These are phyloP conservation scores for Cardiospermum halicacabum DNA, from an alignment of 345 rosid genomes.

Conservation along the genomic window DNA sequence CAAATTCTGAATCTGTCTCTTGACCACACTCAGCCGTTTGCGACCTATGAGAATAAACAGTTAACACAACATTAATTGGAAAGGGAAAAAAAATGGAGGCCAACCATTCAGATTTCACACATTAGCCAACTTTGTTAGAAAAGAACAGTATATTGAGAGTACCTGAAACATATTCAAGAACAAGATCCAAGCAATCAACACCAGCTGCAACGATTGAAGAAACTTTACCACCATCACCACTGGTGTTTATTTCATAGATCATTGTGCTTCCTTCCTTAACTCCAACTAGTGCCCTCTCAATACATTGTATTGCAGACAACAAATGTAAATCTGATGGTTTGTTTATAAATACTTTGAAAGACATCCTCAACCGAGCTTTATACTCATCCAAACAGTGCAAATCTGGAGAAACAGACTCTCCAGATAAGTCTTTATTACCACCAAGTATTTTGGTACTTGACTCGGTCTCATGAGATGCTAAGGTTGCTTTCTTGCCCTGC, in stretches of 20 bases:
- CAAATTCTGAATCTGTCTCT: conserved; percentile 56
- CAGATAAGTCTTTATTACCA: conserved; percentile 26
- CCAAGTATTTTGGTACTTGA: conserved; percentile 47
- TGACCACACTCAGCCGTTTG: conserved; percentile 53
- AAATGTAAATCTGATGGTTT: conserved; percentile 63
- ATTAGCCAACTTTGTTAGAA: neutral
- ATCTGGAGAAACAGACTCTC: conserved; percentile 30
- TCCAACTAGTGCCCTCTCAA: conserved; percentile 83
- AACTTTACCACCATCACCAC: conserved; percentile 56
- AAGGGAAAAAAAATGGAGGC: neutral
- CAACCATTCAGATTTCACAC: neutral
- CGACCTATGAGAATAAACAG: conserved; percentile 52
- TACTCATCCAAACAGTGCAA: conserved; percentile 52
- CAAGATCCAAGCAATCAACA: conserved; percentile 83
- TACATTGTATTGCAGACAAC: conserved; percentile 59
- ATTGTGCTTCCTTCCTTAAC: conserved; percentile 41
- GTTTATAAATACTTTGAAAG: conserved; percentile 53
- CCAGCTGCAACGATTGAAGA: conserved; percentile 72
- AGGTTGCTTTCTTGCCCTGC: conserved; percentile 71
- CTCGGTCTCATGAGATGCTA: conserved; percentile 69
- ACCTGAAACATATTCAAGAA: conserved; percentile 85
- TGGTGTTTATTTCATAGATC: conserved; percentile 47
- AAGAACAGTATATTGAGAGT: too few relatives aligned
- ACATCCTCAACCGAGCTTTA: conserved; percentile 60
- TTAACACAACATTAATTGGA: conserved; percentile 16